Evolutionary conservation across 192 early-diverging fungal genomes (phyloP).

Genomic region (Coemansia sp.): DNA sequence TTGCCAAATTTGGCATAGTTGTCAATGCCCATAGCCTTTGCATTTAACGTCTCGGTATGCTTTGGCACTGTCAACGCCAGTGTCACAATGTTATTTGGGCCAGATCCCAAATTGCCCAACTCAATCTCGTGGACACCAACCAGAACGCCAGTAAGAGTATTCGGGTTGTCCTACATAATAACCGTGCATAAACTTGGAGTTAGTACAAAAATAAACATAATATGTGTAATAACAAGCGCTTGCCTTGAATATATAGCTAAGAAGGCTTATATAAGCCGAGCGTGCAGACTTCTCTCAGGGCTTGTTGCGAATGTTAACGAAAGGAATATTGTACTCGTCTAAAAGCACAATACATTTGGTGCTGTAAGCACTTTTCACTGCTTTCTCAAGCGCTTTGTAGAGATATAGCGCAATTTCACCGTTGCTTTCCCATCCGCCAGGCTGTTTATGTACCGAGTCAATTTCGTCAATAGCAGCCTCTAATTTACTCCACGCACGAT

Average conservation of each 20-base stretch:
- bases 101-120: not conserved
- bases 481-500: not conserved
- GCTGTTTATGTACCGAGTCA: not conserved
- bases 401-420: not conserved
- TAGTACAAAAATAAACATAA: not conserved
- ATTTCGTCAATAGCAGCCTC: not conserved
- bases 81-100: conserved; percentile 6
- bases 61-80: not conserved
- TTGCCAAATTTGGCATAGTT: not conserved
- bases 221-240: not conserved
- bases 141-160: not conserved
- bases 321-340: conserved; percentile 12
- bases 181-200: not conserved
- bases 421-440: not conserved
- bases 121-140: conserved; percentile 11
- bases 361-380: not conserved
- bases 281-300: not conserved
- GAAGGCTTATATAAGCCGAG: not conserved
- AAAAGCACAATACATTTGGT: conserved; percentile 13
- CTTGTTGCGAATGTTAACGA: not conserved
- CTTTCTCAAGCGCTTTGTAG: not conserved
- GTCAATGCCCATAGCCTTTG: not conserved
- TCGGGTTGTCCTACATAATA: conserved; percentile 8
- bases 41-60: no score
- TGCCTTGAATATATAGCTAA: conserved; percentile 17